Conservation (phyloP, 352 stramenopile species). For the Phytophthora chlamydospora region DNA sequence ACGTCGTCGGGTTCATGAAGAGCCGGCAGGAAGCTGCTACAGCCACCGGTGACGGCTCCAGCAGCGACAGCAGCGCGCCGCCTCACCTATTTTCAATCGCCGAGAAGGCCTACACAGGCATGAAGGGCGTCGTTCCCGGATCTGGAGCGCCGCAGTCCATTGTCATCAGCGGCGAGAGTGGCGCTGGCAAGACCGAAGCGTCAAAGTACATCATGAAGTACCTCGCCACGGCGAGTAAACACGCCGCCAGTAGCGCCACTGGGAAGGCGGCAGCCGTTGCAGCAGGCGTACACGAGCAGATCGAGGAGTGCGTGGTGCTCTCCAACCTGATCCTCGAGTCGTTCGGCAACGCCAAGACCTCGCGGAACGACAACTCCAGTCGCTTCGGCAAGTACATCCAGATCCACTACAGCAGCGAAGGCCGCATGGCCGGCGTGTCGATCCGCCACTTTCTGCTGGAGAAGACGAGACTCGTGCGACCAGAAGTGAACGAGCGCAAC, state of each 20-base stretch:
- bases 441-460: slow-evolving; percentile 85
- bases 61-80: slow-evolving; percentile 39
- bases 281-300: slow-evolving; percentile 69
- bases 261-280: slow-evolving; percentile 15
- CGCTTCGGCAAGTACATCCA: slow-evolving; percentile 93
- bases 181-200: slow-evolving; percentile 94
- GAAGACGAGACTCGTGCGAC: slow-evolving; percentile 78
- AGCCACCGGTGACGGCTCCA: slow-evolving; percentile 24
- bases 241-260: slow-evolving; percentile 28
- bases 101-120: slow-evolving; percentile 73
- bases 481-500: slow-evolving; percentile 76
- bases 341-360: slow-evolving; percentile 88
- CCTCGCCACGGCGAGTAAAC: slow-evolving; percentile 77
- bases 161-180: slow-evolving; percentile 93
- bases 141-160: slow-evolving; percentile 89
- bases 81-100: slow-evolving; percentile 87
- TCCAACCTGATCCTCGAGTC: slow-evolving; percentile 87
- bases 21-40: slow-evolving; percentile 39
- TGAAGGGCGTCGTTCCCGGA: slow-evolving; percentile 66
- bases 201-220: slow-evolving; percentile 95
- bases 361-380: slow-evolving; percentile 90
- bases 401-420: slow-evolving; percentile 80
- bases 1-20: slow-evolving; percentile 80
- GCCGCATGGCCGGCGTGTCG: slow-evolving; percentile 74
- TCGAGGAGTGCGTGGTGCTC: slow-evolving; percentile 82